These are phyloP conservation scores for Lophium mytilinum DNA, from an alignment of 495 filamentous ascomycete genomes.

Conservation along the genomic window DNA sequence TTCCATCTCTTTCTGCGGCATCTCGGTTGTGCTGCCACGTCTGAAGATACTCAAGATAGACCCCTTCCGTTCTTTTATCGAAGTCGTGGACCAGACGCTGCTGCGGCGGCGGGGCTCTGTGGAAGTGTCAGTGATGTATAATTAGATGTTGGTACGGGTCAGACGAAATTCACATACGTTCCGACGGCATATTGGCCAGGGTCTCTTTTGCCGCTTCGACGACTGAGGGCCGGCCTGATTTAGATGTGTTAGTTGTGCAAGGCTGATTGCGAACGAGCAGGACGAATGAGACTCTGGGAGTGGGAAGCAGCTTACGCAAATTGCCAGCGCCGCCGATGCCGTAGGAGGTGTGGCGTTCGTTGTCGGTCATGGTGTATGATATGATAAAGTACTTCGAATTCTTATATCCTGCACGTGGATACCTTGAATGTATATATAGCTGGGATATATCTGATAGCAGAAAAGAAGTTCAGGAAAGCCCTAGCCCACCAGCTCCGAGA, in stretches of 20 bases:
- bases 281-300: background rate
- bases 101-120: slow-evolving; percentile 3
- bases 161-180: background rate
- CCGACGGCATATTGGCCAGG: background rate
- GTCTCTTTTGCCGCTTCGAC: slow-evolving; percentile 5
- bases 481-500: too few species aligned
- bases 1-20: slow-evolving; percentile 3
- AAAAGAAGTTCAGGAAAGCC: too few species aligned
- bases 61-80: too few species aligned
- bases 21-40: slow-evolving; percentile 4
- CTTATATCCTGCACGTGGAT: too few species aligned
- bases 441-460: too few species aligned
- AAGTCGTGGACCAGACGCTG: slow-evolving; percentile 8
- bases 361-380: slow-evolving; percentile 9
- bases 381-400: background rate
- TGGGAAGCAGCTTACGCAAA: slow-evolving; percentile 9
- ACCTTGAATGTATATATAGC: too few species aligned
- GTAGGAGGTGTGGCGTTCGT: slow-evolving; percentile 14
- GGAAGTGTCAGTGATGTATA: background rate
- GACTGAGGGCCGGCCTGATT: slow-evolving; percentile 6
- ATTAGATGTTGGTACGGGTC: too few species aligned
- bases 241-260: background rate
- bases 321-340: slow-evolving; percentile 20
- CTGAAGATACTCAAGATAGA: slow-evolving; percentile 1
- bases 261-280: background rate